These are phyloP conservation scores for Calendula officinalis DNA, from an alignment of 129 eudicot species.

Conservation along the genomic window DNA sequence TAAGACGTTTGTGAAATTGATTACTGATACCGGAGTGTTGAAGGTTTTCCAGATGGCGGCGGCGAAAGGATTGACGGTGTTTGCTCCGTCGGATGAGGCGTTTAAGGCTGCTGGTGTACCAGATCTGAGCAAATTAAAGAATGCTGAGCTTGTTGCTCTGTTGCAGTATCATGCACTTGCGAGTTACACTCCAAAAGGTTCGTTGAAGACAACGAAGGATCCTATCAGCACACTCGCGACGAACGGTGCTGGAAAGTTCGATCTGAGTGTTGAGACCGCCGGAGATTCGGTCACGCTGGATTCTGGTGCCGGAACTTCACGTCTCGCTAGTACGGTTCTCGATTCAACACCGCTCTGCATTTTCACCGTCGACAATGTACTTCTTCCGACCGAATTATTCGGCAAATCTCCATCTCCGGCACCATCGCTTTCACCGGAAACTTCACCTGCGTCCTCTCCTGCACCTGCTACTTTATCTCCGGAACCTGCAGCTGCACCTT, in stretches of 20 bases:
- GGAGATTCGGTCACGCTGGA: conserved; percentile 70
- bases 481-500: conserved; percentile 33
- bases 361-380: conserved; percentile 74
- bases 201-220: conserved; percentile 57
- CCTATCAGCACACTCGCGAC: conserved; percentile 62
- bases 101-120: conserved; percentile 64
- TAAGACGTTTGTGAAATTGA: conserved; percentile 53
- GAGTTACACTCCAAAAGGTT: conserved; percentile 60
- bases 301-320: conserved; percentile 66
- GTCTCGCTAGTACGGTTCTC: conserved; percentile 62
- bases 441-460: conserved; percentile 51
- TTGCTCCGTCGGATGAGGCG: conserved; percentile 87
- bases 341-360: conserved; percentile 78
- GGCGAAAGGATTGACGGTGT: conserved; percentile 65
- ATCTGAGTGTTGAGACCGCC: conserved; percentile 45
- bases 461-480: conserved; percentile 32
- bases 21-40: conserved; percentile 51
- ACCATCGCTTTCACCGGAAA: conserved; percentile 54
- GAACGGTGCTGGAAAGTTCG: conserved; percentile 70
- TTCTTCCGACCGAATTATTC: conserved; percentile 57
- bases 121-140: conserved; percentile 57
- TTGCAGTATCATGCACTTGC: conserved; percentile 74
- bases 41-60: conserved; percentile 49
- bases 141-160: conserved; percentile 66
- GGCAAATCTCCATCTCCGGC: conserved; percentile 62